Evolutionary conservation across 2,329 filamentous ascomycete genomes (phyloP).

Genomic region (Fusarium chuoi): DNA sequence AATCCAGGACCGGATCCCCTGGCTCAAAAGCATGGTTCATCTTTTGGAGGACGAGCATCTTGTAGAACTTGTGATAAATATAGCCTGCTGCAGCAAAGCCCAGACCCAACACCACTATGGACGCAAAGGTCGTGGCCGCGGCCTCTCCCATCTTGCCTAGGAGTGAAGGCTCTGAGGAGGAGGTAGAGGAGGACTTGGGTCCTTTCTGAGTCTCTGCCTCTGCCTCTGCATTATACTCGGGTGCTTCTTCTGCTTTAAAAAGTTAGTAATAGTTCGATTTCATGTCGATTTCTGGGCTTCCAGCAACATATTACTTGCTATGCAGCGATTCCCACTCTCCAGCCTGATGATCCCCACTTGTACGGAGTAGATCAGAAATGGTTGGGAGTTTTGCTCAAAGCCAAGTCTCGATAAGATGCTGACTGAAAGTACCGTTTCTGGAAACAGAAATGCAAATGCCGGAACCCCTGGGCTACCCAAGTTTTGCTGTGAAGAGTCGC

Average conservation of each 20-base stretch:
- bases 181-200: neutral
- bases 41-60: constrained; percentile 88
- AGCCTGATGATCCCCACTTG: neutral
- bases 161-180: constrained; percentile 51
- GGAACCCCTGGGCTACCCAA: neutral
- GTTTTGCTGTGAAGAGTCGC: neutral
- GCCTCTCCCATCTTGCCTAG: constrained; percentile 75
- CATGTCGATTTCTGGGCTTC: neutral
- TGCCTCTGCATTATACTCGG: neutral
- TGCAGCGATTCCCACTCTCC: neutral
- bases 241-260: constrained; percentile 14
- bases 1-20: constrained; percentile 87
- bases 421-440: neutral
- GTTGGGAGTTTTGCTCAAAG: neutral
- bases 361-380: neutral
- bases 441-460: neutral
- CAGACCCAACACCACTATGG: constrained; percentile 75
- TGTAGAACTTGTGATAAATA: constrained; percentile 86
- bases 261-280: constrained; percentile 14
- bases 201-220: neutral
- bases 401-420: neutral
- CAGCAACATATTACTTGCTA: neutral
- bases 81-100: constrained; percentile 76
- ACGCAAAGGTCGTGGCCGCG: constrained; percentile 79
- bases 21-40: constrained; percentile 92